A percentile compares a stretch with the other conserved stretches of the same genome.
Evolutionary conservation across 352 stramenopile genomes (phyloP).

Genomic region (Pythium brassicae): DNA sequence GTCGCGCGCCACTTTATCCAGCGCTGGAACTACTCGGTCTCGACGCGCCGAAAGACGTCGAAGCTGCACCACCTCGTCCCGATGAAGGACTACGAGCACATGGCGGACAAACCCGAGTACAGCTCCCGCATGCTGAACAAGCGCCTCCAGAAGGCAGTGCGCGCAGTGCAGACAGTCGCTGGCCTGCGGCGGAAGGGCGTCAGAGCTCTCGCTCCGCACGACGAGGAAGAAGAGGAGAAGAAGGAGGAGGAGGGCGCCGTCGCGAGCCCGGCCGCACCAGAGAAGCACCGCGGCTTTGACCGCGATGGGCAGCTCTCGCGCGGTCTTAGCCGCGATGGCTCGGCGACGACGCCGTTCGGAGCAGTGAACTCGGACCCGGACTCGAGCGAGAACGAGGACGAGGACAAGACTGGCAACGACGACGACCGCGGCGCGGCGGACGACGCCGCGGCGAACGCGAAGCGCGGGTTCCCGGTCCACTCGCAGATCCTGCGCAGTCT

Average conservation of each 20-base stretch:
- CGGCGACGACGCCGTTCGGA: slow-evolving; percentile 17
- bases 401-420: neutral
- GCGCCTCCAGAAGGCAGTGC: slow-evolving; percentile 63
- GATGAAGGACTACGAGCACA: slow-evolving; percentile 55
- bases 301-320: slow-evolving; percentile 31
- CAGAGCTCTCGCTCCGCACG: slow-evolving; percentile 1
- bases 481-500: slow-evolving; percentile 75
- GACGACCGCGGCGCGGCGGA: slow-evolving; percentile 23
- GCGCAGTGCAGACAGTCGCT: slow-evolving; percentile 48
- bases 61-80: slow-evolving; percentile 74
- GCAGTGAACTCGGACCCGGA: slow-evolving; percentile 2
- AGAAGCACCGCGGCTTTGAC: slow-evolving; percentile 31
- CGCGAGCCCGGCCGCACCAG: neutral
- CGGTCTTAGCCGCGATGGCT: slow-evolving; percentile 10
- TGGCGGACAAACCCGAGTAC: slow-evolving; percentile 28
- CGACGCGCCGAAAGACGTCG: slow-evolving; percentile 69
- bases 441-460: slow-evolving; percentile 16
- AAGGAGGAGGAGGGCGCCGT: neutral
- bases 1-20: slow-evolving; percentile 85
- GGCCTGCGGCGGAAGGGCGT: slow-evolving; percentile 18
- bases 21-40: slow-evolving; percentile 87
- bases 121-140: slow-evolving; percentile 38
- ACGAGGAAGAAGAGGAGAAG: slow-evolving; percentile 15
- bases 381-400: slow-evolving; percentile 3
- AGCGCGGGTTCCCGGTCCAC: slow-evolving; percentile 37